A percentile compares a stretch with the other conserved stretches of the same genome.
Conservation (phyloP, 2,329 filamentous ascomycete genomes). For the Arthrinium phaeospermum region DNA sequence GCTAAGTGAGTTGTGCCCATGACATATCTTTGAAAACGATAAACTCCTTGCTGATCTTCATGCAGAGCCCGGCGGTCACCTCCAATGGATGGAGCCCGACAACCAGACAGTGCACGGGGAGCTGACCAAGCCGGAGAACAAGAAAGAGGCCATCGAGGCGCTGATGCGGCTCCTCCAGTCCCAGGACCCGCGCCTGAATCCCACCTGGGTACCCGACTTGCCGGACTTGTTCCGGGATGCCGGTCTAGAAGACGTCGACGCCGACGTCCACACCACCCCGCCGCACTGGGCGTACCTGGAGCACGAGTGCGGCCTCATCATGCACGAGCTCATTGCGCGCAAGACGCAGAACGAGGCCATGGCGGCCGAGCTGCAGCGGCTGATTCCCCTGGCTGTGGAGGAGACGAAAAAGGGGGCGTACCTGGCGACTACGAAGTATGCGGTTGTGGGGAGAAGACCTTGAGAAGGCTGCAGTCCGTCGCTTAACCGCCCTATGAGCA, state of each 20-base stretch:
- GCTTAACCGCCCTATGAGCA: no score
- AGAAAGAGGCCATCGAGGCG: constrained; percentile 14
- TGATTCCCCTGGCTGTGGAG: constrained; percentile 18
- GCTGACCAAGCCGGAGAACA: constrained; percentile 8
- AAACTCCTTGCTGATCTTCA: neutral
- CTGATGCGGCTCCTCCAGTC: constrained; percentile 19
- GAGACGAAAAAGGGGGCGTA: constrained; percentile 23
- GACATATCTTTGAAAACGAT: neutral
- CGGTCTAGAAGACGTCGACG: constrained; percentile 8
- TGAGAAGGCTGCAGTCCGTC: neutral
- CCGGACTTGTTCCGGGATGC: neutral
- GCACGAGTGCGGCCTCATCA: constrained; percentile 29
- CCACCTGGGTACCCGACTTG: constrained; percentile 20
- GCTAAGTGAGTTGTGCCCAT: constrained; percentile 19
- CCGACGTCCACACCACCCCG: constrained; percentile 15
- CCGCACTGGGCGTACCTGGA: constrained; percentile 20
- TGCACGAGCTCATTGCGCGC: constrained; percentile 23
- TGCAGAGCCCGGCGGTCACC: constrained; percentile 11
- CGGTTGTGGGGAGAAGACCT: constrained; percentile 17
- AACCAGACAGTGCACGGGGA: constrained; percentile 21
- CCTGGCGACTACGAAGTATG: constrained; percentile 18
- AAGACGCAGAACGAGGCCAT: constrained; percentile 21
- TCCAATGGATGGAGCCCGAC: constrained; percentile 21
- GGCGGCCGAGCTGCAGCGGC: constrained; percentile 20
- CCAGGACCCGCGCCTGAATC: constrained; percentile 20